A percentile compares a stretch with the other conserved stretches of the same genome.
Evolutionary conservation across 495 filamentous ascomycete genomes (phyloP).

Genomic region (Talaromyces proteolyticus): DNA sequence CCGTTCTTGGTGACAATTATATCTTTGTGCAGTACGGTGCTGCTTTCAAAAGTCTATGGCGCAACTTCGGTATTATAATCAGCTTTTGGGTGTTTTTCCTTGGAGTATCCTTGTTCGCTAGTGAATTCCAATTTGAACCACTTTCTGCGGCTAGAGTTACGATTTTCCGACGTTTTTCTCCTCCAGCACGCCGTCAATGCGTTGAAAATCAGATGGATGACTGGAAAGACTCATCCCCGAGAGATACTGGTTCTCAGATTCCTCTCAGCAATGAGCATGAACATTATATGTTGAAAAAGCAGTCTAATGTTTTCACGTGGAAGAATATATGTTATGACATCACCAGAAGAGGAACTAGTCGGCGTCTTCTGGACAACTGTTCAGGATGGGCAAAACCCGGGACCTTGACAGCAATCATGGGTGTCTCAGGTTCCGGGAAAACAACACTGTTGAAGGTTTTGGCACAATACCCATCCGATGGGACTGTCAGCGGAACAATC

Average conservation of each 20-base stretch:
- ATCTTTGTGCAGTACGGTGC: slow-evolving; percentile 47
- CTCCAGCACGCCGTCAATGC: slow-evolving; percentile 29
- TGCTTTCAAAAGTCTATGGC: slow-evolving; percentile 51
- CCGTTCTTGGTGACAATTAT: slow-evolving; percentile 45
- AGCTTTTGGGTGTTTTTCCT: slow-evolving; percentile 56
- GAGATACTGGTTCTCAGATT: slow-evolving; percentile 24
- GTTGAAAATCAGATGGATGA: slow-evolving; percentile 24
- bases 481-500: slow-evolving; percentile 45
- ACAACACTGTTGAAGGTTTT: slow-evolving; percentile 59
- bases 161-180: slow-evolving; percentile 26
- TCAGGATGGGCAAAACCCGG: slow-evolving; percentile 63
- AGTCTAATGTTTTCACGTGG: slow-evolving; percentile 66
- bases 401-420: slow-evolving; percentile 60
- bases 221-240: not conserved
- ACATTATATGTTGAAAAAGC: too few species aligned
- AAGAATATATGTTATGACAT: slow-evolving; percentile 67
- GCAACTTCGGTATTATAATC: slow-evolving; percentile 59
- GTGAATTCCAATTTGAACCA: slow-evolving; percentile 37
- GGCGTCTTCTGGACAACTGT: slow-evolving; percentile 57
- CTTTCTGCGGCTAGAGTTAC: slow-evolving; percentile 26
- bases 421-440: slow-evolving; percentile 57
- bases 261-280: too few species aligned
- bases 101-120: slow-evolving; percentile 31
- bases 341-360: slow-evolving; percentile 49
- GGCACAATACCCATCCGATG: slow-evolving; percentile 44